Evolutionary conservation across 148 eudicot genomes (phyloP), one percentile per base, ranked within the genome.

Genomic region (Persicaria maculosa): DNA sequence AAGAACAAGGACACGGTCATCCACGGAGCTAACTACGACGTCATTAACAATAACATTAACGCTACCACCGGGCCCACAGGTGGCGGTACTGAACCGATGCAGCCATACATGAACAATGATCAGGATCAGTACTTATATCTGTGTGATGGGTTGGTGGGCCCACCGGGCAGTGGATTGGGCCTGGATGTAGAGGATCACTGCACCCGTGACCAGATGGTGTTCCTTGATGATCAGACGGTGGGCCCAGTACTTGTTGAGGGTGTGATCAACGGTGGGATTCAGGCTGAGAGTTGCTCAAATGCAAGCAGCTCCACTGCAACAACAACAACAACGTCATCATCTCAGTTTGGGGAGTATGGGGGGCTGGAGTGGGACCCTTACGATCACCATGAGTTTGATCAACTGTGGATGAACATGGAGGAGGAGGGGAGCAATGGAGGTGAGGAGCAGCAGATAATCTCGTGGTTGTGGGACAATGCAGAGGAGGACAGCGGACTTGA

Each of bases 401-500:
- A 46, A 6, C 16, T 46, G 31, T 48, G 54, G 73, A 68, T 15
- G 47, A 82, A 55, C 14, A 70, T 71, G 14, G 71, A 59, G 9
- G 78, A 78, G 4, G n/a, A 65, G 20, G 76, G 80, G 75, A 48
- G 36, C 46, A 79, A 73, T 4, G 82, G 47, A 36, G 83, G 83
- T 14, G 68, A 75, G 17, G 76, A 78, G 53, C 73, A 79, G n/a
- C 74, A 81, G 72, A 81, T 82, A 57, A 43, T 85, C 16, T 80
- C 85, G 25, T 83, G 84, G 85, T 62, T 87, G 71, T 86, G 86
- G 86, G 89, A 76, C 4, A 73, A 58, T 77, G 78, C 76, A 50
- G 76, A 68, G 62, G 64, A 68, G 62, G 64, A 46, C 22, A 36
- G 65, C 54, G 36, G 22, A 45, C 25, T 71, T 20, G 75, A 74